These are phyloP conservation scores for Dioszegia aurantiaca DNA, from an alignment of 768 basidiomycete species.

Conservation along the genomic window DNA sequence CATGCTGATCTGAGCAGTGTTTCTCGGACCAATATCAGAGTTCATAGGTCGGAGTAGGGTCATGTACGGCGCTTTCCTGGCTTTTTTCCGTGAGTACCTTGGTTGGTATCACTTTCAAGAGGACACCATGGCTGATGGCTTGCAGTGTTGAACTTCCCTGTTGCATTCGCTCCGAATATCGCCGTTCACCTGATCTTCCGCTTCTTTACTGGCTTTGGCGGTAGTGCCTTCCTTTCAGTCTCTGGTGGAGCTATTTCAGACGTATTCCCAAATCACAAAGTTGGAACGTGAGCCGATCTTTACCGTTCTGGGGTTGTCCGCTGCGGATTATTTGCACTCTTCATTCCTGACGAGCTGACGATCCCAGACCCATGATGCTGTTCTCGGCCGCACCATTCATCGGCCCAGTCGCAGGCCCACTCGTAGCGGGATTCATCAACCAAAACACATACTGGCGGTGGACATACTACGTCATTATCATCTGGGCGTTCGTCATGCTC, in stretches of 20 bases:
- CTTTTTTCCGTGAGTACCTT: slow-evolving; percentile 57
- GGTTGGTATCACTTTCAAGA: neutral
- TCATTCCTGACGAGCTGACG: neutral
- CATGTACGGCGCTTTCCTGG: slow-evolving; percentile 62
- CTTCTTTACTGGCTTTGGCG: slow-evolving; percentile 60
- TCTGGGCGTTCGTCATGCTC: slow-evolving; percentile 65
- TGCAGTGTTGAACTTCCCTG: slow-evolving; percentile 63
- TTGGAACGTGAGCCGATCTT: slow-evolving; percentile 53
- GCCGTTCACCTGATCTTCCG: slow-evolving; percentile 66
- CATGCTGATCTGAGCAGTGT: slow-evolving; percentile 43
- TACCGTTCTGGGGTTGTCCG: no score
- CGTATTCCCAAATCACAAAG: slow-evolving; percentile 59
- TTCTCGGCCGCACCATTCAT: slow-evolving; percentile 62
- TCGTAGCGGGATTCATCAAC: slow-evolving; percentile 63
- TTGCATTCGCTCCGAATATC: slow-evolving; percentile 59
- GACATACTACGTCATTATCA: slow-evolving; percentile 70
- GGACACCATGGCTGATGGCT: neutral
- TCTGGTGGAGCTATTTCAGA: slow-evolving; percentile 65
- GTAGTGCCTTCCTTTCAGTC: slow-evolving; percentile 63
- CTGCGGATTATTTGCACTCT: no score
- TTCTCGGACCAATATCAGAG: slow-evolving; percentile 56
- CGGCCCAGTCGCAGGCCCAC: slow-evolving; percentile 57
- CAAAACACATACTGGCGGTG: slow-evolving; percentile 60
- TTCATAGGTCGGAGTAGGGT: slow-evolving; percentile 66
- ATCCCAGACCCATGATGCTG: slow-evolving; percentile 58